Evolutionary conservation across 1,284 basidiomycete genomes (phyloP).

Genomic region (Ceratobasidium sp.): DNA sequence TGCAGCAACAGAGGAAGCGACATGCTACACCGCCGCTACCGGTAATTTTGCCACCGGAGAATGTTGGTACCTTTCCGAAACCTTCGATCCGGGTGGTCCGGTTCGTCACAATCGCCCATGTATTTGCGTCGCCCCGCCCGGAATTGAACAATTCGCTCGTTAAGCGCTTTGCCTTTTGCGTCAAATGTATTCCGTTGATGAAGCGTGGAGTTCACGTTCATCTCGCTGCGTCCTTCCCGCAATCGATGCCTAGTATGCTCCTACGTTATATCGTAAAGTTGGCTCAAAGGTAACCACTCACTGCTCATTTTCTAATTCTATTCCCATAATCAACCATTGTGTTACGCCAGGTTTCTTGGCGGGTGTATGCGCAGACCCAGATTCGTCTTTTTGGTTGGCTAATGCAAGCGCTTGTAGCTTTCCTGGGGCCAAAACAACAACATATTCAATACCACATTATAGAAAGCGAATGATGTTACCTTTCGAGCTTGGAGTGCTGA

Average conservation of each 20-base stretch:
- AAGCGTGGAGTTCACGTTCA: neutral
- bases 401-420: neutral
- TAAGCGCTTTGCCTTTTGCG: neutral
- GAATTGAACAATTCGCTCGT: neutral
- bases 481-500: slow-evolving; percentile 1
- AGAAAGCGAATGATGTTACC: no score
- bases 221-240: neutral
- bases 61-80: no score
- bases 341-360: slow-evolving; percentile 8
- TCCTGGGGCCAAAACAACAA: neutral
- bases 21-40: no score
- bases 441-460: neutral
- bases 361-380: neutral
- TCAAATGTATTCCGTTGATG: neutral
- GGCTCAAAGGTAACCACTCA: neutral
- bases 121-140: neutral
- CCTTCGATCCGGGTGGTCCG: slow-evolving; percentile 1
- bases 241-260: neutral
- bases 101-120: neutral
- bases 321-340: neutral
- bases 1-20: no score
- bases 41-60: no score
- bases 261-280: no score
- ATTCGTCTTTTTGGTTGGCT: neutral
- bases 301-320: slow-evolving; percentile 17